phyloP scores from a whole-genome alignment of 441 rosid genomes.

The Syzygium malaccense region DNA sequence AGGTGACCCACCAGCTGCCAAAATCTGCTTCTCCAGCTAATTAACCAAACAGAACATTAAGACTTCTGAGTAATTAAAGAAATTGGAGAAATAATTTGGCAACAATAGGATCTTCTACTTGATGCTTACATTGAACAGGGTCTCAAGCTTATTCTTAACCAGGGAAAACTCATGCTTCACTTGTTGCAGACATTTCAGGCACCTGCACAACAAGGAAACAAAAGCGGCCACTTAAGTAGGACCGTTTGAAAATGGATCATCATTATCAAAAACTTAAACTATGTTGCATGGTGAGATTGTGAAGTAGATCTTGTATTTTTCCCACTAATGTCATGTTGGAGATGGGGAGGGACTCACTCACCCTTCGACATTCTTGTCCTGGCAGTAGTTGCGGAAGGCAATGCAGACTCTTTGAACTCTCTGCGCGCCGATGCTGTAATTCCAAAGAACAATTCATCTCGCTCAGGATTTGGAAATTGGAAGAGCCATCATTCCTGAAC shows the following conservation, averaged over 20 bases:
- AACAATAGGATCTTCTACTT: background rate
- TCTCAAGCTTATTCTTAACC: slow-evolving; percentile 51
- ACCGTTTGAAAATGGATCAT: background rate
- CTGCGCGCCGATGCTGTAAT: slow-evolving; percentile 59
- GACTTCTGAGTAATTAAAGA: background rate
- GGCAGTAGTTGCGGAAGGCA: slow-evolving; percentile 43
- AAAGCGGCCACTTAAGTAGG: background rate
- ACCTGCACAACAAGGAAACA: slow-evolving; percentile 18
- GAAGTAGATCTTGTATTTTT: background rate
- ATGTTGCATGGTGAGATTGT: background rate
- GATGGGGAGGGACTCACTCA: slow-evolving; percentile 12
- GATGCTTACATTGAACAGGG: slow-evolving; percentile 39
- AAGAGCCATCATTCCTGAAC: background rate
- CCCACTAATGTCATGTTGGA: background rate
- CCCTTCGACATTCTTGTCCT: slow-evolving; percentile 51
- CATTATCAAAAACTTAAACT: background rate
- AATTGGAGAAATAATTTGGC: background rate
- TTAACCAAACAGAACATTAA: slow-evolving; percentile 2
- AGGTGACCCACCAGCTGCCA: slow-evolving; percentile 43
- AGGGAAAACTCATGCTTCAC: slow-evolving; percentile 40
- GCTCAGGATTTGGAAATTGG: background rate
- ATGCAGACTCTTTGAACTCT: slow-evolving; percentile 57
- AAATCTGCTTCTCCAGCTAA: slow-evolving; percentile 48
- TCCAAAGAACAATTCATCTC: background rate
- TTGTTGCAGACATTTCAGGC: slow-evolving; percentile 53